Evolutionary conservation across 371 early-diverging fungal genomes (phyloP).

Genomic region (Mucor sp.): DNA sequence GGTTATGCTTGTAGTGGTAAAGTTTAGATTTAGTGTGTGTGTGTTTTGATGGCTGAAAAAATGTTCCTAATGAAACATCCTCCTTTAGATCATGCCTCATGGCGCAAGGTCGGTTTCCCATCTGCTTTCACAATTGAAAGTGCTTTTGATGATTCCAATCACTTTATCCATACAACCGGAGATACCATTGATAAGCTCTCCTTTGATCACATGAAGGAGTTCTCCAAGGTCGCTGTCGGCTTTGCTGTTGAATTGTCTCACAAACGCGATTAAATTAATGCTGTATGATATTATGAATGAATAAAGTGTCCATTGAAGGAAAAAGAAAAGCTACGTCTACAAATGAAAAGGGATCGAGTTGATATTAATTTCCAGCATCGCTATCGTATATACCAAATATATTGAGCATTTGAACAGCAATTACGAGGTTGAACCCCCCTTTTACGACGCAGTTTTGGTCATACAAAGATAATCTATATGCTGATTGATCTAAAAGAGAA

Average conservation of each 20-base stretch:
- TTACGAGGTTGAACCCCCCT: too few relatives aligned
- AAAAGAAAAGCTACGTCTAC: too few relatives aligned
- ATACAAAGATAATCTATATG: too few relatives aligned
- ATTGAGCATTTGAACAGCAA: too few relatives aligned
- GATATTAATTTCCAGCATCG: too few relatives aligned
- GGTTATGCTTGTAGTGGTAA: conserved; percentile 68
- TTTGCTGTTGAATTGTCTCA: conserved; percentile 84
- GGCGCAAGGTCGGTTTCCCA: conserved; percentile 83
- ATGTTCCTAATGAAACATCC: conserved; percentile 3
- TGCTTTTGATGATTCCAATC: conserved; percentile 67
- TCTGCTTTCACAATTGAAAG: conserved; percentile 89
- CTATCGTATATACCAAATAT: too few relatives aligned
- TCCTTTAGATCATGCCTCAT: conserved; percentile 87
- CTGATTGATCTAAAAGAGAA: too few relatives aligned
- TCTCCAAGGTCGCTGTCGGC: conserved; percentile 78
- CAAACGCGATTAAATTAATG: conserved; percentile 24
- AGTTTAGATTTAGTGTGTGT: background rate
- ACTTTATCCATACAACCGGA: conserved; percentile 22
- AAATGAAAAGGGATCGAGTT: too few relatives aligned
- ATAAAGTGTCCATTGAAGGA: background rate
- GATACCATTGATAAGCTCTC: conserved; percentile 58
- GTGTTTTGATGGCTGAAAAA: background rate
- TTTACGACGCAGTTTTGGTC: too few relatives aligned
- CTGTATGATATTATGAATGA: background rate
- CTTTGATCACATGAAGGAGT: conserved; percentile 87